Conservation (phyloP, 805 yeast species). For the Metschnikowia noctiluminum region DNA sequence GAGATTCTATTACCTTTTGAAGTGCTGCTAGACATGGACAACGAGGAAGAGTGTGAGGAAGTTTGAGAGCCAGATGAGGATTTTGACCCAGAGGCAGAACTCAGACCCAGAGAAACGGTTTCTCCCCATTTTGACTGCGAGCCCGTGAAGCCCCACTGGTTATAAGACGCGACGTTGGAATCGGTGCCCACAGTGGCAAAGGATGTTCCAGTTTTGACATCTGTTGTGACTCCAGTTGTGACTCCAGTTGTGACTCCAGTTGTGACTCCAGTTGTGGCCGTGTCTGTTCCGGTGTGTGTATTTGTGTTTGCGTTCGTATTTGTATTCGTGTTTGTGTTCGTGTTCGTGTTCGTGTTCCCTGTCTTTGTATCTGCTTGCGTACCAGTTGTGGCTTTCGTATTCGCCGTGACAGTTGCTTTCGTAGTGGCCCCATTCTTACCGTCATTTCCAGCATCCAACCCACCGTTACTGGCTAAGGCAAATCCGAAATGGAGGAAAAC, state of each 20-base stretch:
- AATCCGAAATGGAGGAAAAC: slow-evolving; percentile 11
- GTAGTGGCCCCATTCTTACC: not conserved
- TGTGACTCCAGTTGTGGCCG: not conserved
- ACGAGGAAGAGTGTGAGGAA: slow-evolving; percentile 7
- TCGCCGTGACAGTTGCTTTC: not conserved
- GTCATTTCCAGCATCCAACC: slow-evolving; percentile 10
- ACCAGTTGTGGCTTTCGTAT: not conserved
- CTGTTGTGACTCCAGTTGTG: not conserved
- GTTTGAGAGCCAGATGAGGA: slow-evolving; percentile 1
- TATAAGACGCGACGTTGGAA: slow-evolving; percentile 24
- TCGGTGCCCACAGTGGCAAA: slow-evolving; percentile 9
- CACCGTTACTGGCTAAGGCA: slow-evolving; percentile 17
- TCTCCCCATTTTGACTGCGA: slow-evolving; percentile 34
- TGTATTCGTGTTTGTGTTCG: slow-evolving; percentile 2
- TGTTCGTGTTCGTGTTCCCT: slow-evolving; percentile 1
- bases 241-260: not conserved
- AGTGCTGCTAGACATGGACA: slow-evolving; percentile 3
- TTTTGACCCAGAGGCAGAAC: not conserved
- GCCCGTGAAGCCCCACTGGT: slow-evolving; percentile 44
- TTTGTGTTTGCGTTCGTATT: slow-evolving; percentile 4
- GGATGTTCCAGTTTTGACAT: not conserved
- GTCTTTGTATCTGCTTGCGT: not conserved
- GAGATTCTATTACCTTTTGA: slow-evolving; percentile 1
- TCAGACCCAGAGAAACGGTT: not conserved
- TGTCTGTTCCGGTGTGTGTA: slow-evolving; percentile 10